phyloP scores from a whole-genome alignment of 208 protist species.

The Naegleria gruberi region DNA sequence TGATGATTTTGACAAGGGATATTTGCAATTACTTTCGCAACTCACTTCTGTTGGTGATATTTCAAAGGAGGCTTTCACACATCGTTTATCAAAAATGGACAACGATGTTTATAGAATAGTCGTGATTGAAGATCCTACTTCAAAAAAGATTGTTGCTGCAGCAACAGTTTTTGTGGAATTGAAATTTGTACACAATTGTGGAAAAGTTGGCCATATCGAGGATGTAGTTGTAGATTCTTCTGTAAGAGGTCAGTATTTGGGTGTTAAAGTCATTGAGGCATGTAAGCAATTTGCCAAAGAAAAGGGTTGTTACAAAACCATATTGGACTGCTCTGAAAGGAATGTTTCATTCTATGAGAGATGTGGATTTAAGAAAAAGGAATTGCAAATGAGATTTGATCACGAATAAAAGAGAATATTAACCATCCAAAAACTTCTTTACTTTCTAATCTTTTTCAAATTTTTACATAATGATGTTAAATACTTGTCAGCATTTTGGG shows the following conservation, averaged over 20 bases:
- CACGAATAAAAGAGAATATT: no score
- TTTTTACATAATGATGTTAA: background rate
- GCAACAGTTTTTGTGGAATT: constrained; percentile 52
- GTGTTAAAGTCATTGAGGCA: constrained; percentile 36
- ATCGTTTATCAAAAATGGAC: background rate
- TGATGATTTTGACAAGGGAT: constrained; percentile 31
- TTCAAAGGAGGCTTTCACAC: constrained; percentile 11
- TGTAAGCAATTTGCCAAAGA: constrained; percentile 35
- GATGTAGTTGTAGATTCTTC: constrained; percentile 58
- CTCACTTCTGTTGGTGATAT: constrained; percentile 41
- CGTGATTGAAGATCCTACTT: constrained; percentile 41
- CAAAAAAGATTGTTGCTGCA: constrained; percentile 40
- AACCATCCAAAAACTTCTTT: no score
- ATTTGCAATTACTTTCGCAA: constrained; percentile 34
- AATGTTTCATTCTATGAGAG: constrained; percentile 62
- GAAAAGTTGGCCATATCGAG: constrained; percentile 61
- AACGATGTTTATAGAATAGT: constrained; percentile 33
- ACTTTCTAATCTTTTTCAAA: no score
- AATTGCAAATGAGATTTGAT: constrained; percentile 50
- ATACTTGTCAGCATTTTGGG: background rate
- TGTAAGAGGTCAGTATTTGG: constrained; percentile 50
- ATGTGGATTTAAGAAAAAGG: constrained; percentile 50
- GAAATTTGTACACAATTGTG: constrained; percentile 52
- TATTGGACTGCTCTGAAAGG: constrained; percentile 61
- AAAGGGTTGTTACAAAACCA: constrained; percentile 48